Base-by-base conservation (phyloP, 2,329 filamentous ascomycete genomes). In the Penicillium aurantiogriseum region DNA sequence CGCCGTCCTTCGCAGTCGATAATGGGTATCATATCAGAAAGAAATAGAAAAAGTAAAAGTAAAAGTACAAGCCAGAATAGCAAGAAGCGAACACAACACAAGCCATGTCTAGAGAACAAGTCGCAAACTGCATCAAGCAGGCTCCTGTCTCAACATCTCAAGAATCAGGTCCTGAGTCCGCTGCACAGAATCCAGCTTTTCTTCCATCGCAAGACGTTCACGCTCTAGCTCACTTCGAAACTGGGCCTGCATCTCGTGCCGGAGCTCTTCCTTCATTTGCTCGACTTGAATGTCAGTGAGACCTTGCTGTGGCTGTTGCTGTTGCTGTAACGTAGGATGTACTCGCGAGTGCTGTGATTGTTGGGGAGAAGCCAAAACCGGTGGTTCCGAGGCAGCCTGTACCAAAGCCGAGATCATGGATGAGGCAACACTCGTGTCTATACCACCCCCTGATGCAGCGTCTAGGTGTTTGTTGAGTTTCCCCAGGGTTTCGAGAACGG, bases 131-230 rank as follows among this genome's bases (percentile, higher is more conserved):
- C 48, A 44, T 69, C 60, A 73, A 46, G 60, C 49, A 56, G 69
- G 68, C 43, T 71, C 70, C 61, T 75, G 73, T 59, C 71, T 67
- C 56, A 77, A 58, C 72, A 76, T 71, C 25, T 75, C 71, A 43
- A 77, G 57, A 53, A 77, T 77, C 69, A 76, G 70, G 38, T 76
- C 70, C 56, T 77, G 75, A 5, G 73, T 75, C 56, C 70, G 63
- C 60, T 77, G 74, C 46, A 77, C 65, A 19, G 72, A 62, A 53
- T 75, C 73, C 27, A 77, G 44, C 56, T 69, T 73, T 54, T 75
- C 69, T 48, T 76, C 69, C 6, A 76, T 58, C 2, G 63, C 61
- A 15, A 67, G 67, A 0, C 71, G 71, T 35, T 73, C 66, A 42
- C 68, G 71, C 39, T 71, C 67, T 42, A 76, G 50, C 52, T 75